Evolutionary conservation across 2,329 filamentous ascomycete genomes (phyloP), one percentile per base, ranked within the genome.

Genomic region (Hymenoscyphus occultus): DNA sequence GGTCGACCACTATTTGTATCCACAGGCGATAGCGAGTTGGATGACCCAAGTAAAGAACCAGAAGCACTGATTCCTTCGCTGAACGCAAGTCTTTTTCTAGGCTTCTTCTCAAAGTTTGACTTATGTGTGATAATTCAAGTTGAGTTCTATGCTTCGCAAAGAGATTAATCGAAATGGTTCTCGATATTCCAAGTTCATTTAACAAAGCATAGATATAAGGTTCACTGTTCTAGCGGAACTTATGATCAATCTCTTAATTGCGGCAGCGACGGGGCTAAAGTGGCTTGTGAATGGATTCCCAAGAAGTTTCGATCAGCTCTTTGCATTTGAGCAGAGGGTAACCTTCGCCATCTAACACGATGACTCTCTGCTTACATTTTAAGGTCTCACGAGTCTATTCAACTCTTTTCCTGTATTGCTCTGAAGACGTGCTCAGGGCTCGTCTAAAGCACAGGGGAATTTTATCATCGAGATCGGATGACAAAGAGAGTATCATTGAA

Each of bases 31-130:
- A 71, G 71, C 6, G 71, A 70, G 14, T 61, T 42, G 1, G 68
- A 70, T 28, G 67, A 54, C 19, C 73, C 68, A 16, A 72, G 67
- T 10, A 62, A 67, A 9, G 73, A 71, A 4, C 64, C 69, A 6
- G 62, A 69, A 48, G 69, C 68, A 16, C 68, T 71, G 42, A 74
- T 74, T 19, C 73, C 72, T 61, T 73, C 72, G 2, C 72, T 72
- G 5, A 70, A 61, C 0, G 72, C 73, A 10, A 66, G 64, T 59
- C 70, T 67, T 40, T 74, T 74, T 14, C 72, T 48, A 22, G 73
- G 72, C 19, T 69, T 67, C 1, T 70, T n/a, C n/a, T n/a, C n/a
- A n/a, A n/a, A n/a, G n/a, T n/a, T n/a, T n/a, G n/a, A n/a, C n/a
- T n/a, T n/a, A n/a, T n/a, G n/a, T n/a, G n/a, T n/a, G n/a, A n/a